phyloP scores from a whole-genome alignment of 441 rosid species.

The Daphne laureola region DNA sequence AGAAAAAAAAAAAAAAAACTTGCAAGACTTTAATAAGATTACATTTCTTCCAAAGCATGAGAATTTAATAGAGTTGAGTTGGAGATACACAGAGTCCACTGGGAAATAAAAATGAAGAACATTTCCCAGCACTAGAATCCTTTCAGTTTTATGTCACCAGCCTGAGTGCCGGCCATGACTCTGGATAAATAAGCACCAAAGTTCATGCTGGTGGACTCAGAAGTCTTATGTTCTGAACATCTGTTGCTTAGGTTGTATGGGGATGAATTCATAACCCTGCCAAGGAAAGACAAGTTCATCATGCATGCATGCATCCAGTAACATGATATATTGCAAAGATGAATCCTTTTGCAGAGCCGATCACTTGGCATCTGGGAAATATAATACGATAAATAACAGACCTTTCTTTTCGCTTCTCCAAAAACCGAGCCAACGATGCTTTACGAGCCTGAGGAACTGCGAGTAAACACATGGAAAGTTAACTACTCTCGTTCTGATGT shows the following conservation, averaged over 20 bases:
- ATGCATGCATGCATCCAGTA: background rate
- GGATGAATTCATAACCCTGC: slow-evolving; percentile 46
- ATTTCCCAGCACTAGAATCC: no score
- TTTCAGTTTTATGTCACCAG: no score
- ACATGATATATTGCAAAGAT: background rate
- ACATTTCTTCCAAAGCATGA: no score
- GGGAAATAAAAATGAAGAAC: no score
- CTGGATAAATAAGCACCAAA: slow-evolving; percentile 19
- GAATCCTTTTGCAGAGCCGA: background rate
- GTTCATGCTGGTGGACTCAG: slow-evolving; percentile 25
- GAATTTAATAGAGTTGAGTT: no score
- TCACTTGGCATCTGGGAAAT: background rate
- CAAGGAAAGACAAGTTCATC: background rate
- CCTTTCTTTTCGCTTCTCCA: slow-evolving; percentile 73
- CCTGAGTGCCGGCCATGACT: background rate
- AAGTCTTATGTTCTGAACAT: slow-evolving; percentile 25
- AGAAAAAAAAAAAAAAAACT: no score
- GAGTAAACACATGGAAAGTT: background rate
- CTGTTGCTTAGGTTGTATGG: slow-evolving; percentile 44
- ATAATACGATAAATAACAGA: slow-evolving; percentile 8
- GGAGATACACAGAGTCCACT: no score
- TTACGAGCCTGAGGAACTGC: slow-evolving; percentile 55
- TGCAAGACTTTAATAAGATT: no score
- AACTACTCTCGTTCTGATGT: no score
- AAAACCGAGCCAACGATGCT: slow-evolving; percentile 62